Evolutionary conservation across 805 yeast genomes (phyloP).

Genomic region (Scheffersomyces coipomensis): DNA sequence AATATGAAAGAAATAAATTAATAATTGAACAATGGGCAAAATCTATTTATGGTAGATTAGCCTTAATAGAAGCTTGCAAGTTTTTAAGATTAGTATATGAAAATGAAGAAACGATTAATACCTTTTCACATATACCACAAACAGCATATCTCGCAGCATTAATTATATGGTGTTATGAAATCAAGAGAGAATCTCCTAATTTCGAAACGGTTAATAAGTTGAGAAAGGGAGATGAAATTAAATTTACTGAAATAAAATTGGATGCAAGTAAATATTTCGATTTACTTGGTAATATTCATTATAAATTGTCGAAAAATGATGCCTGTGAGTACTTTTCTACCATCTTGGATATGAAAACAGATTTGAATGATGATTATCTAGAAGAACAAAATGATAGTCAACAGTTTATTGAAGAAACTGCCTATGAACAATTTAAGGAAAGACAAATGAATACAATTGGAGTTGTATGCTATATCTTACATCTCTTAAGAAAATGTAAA

Average conservation of each 20-base stretch:
- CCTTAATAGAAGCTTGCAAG: constrained; percentile 21
- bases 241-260: constrained; percentile 1
- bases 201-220: neutral
- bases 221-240: neutral
- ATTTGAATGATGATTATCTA: constrained; percentile 1
- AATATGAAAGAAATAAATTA: constrained; percentile 10
- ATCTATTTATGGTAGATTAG: constrained; percentile 20
- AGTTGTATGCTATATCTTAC: constrained; percentile 6
- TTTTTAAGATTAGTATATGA: constrained; percentile 20
- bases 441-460: constrained; percentile 7
- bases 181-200: constrained; percentile 1
- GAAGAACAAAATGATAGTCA: constrained; percentile 1
- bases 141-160: constrained; percentile 7
- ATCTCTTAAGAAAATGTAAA: constrained; percentile 9
- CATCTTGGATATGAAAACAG: constrained; percentile 10
- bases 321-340: constrained; percentile 11
- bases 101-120: constrained; percentile 16
- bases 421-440: constrained; percentile 3
- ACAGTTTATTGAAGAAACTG: neutral
- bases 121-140: constrained; percentile 15
- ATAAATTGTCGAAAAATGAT: constrained; percentile 9
- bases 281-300: constrained; percentile 6
- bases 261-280: constrained; percentile 5
- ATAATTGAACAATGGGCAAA: constrained; percentile 20
- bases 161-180: constrained; percentile 10